Evolutionary conservation across 129 eudicot species (phyloP), one percentile per base, ranked within the genome.

Genomic region (Flaveria sonorensis): DNA sequence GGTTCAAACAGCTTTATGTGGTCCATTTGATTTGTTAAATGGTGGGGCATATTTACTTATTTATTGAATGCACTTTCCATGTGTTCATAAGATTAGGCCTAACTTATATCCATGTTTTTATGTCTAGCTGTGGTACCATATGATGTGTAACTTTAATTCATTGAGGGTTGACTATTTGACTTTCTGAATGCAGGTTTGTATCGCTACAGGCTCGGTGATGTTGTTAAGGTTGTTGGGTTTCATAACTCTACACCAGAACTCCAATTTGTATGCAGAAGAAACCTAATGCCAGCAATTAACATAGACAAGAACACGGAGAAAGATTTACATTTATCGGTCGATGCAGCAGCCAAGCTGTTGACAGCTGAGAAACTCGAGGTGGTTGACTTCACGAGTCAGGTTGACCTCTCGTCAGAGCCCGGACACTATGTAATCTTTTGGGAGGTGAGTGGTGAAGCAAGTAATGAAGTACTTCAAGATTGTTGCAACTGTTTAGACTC

Each of bases 291-390:
- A 23, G 81, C 85, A 10, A 78, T 93, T 64, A 90, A 90, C 86
- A 90, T 93, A 7, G 98, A 93, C 81, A 93, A 93, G 84, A 90
- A 90, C 85, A 90, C 97, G 0, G 96, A 88, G 79, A 88, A 87
- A 83, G 98, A 90, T 68, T 59, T 90, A 14, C 96, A 90, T 43
- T 59, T 85, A 12, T 76, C 96, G 0, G 96, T 93, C 1, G 95
- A 90, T 77, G 77, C 90, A 7, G 93, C 97, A 13, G 85, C 83
- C 61, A 88, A 85, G 75, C 63, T 88, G 14, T 76, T 90, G 11
- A 84, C 85, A 0, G 83, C 56, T 15, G 91, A 84, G 20, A 93
- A n/a, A 43, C 83, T 87, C 3, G 97, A 93, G 66, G 86, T 93
- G 3, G 85, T 93, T 30, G 98, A 93, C 76, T 93, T 93, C 74